Evolutionary conservation across 805 yeast species (phyloP), one percentile per base, ranked within the genome.

Genomic region (Barnettozyma sucrosica): DNA sequence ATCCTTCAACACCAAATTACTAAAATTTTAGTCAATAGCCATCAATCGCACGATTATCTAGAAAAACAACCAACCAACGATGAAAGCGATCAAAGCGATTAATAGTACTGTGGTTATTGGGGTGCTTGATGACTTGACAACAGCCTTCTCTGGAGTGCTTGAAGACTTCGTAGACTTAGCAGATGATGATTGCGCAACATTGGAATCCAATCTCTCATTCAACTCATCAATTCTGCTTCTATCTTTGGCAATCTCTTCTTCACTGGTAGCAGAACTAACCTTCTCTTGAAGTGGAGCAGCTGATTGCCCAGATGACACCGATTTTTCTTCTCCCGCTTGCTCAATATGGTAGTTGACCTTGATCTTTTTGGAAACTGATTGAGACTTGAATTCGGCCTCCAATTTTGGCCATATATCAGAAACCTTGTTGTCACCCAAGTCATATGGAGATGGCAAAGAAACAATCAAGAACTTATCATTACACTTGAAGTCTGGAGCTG

Each of bases 381-480:
- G 74, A 26, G 71, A 64, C 62, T 80, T 77, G 66, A 71, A 72
- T 63, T 74, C 75, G 32, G 76, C 63, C 64, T 84, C 90, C 63
- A 89, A 74, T 47, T 75, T 70, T n/a, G 84, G 61, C 97, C 97
- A 89, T 58, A 77, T 68, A 43, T 82, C 83, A 43, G 87, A 77
- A 44, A 87, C 83, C 24, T 75, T 61, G 38, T 76, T 70, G 45
- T 79, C 81, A 51, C 76, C 76, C 51, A 78, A 65, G 48, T 74
- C 77, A 45, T 71, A 67, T 16, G 85, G 81, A 51, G 89, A 79
- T 42, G 96, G 95, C 55, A 89, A 75, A 24, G 95, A 80, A 56
- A 90, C 90, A 51, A 93, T 81, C 61, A 92, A 79, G 66, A 93
- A 93, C 71, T 93, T 93, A 69, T 93, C 98, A 66, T 83, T 85